A percentile compares a stretch with the other conserved stretches of the same genome.
Conservation (phyloP, 2,329 filamentous ascomycete species). For the Paraconiothyrium brasiliense region DNA sequence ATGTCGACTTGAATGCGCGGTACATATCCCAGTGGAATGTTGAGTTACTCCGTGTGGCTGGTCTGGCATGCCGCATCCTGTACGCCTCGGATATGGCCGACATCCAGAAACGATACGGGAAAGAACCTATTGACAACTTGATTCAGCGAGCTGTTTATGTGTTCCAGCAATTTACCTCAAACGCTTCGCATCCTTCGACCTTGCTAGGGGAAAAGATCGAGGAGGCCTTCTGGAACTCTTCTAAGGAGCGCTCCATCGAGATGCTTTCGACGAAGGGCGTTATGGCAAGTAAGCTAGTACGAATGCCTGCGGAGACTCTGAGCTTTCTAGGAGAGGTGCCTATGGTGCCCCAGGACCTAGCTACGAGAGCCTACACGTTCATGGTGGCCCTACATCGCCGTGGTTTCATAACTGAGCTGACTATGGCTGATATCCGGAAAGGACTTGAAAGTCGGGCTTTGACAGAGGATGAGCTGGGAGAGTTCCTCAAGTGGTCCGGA, state of each 20-base stretch:
- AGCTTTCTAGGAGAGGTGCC: conserved; percentile 90
- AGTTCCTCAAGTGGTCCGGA: conserved; percentile 86
- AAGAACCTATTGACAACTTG: conserved; percentile 66
- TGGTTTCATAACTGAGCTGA: conserved; percentile 87
- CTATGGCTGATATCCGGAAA: conserved; percentile 82
- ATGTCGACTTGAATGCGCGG: conserved; percentile 93
- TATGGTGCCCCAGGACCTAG: conserved; percentile 80
- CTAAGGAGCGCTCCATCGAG: conserved; percentile 79
- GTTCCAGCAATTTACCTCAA: conserved; percentile 86
- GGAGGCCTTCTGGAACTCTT: conserved; percentile 95
- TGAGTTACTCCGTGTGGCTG: conserved; percentile 89
- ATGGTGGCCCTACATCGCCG: conserved; percentile 83
- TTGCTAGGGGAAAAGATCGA: conserved; percentile 88
- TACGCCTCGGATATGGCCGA: conserved; percentile 83
- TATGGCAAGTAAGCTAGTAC: conserved; percentile 82
- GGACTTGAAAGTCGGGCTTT: conserved; percentile 86
- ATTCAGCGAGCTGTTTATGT: conserved; percentile 84
- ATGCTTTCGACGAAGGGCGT: conserved; percentile 89
- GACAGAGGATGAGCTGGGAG: conserved; percentile 77
- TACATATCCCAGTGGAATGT: conserved; percentile 96
- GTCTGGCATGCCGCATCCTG: conserved; percentile 87
- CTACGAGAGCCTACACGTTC: conserved; percentile 73
- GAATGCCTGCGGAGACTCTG: conserved; percentile 74
- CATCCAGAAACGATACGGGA: conserved; percentile 66
- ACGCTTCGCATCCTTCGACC: conserved; percentile 86